Conservation (phyloP, 1,139 yeast species). For the Diutina rugosa region DNA sequence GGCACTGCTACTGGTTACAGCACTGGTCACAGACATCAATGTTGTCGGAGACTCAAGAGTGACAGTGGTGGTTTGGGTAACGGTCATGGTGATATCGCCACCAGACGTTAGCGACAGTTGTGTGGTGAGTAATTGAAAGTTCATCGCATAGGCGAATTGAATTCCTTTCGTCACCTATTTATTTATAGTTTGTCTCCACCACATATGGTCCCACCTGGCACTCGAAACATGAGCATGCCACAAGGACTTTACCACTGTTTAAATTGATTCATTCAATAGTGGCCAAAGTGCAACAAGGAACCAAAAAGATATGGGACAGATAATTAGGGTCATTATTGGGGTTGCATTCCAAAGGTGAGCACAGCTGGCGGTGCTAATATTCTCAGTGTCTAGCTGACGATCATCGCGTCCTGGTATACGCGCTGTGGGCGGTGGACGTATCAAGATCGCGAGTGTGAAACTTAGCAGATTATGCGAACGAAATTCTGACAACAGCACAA, state of each 20-base stretch:
- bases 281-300: too few relatives aligned
- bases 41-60: neutral
- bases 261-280: too few relatives aligned
- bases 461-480: neutral
- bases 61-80: neutral
- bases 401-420: neutral
- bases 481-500: neutral
- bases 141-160: neutral
- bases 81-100: neutral
- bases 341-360: neutral
- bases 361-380: neutral
- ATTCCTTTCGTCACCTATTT: neutral
- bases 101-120: neutral
- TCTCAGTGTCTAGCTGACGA: neutral
- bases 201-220: neutral
- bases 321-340: too few relatives aligned
- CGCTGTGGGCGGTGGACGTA: neutral
- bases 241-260: too few relatives aligned
- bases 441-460: neutral
- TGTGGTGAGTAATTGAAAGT: neutral
- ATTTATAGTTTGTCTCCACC: neutral
- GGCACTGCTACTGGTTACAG: neutral
- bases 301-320: too few relatives aligned
- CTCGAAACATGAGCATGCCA: neutral
- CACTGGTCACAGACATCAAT: neutral